Percentiles rank a stretch among this genome's conserved stretches.
Evolutionary conservation across 345 rosid species (phyloP).

Genomic region (Arabidopsis thaliana): DNA sequence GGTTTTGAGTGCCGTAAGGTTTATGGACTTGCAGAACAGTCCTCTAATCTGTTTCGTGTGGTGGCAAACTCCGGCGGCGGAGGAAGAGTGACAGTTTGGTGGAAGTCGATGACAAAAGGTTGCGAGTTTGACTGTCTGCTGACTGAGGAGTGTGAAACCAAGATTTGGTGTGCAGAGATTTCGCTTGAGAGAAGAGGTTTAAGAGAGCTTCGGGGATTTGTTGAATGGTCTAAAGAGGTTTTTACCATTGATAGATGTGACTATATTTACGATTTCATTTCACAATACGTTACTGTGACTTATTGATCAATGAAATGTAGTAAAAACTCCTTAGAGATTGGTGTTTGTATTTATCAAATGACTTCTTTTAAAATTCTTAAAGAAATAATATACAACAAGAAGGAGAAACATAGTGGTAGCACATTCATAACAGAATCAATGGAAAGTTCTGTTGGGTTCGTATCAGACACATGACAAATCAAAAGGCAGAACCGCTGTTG

Average conservation of each 20-base stretch:
- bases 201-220: not conserved
- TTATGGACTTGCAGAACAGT: not conserved
- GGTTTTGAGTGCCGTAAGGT: not conserved
- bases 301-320: too few relatives aligned
- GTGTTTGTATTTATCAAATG: not conserved
- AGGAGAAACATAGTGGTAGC: not conserved
- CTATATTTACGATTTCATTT: not conserved
- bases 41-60: too few relatives aligned
- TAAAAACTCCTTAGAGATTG: not conserved
- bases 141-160: not conserved
- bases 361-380: not conserved
- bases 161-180: slow-evolving; percentile 11
- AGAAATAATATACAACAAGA: slow-evolving; percentile 28
- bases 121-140: too few relatives aligned
- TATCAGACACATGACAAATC: slow-evolving; percentile 16
- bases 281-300: too few relatives aligned
- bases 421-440: slow-evolving; percentile 23
- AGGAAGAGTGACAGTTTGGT: slow-evolving; percentile 1
- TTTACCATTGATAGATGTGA: not conserved
- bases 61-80: not conserved
- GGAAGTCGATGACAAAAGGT: not conserved
- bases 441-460: slow-evolving; percentile 5
- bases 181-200: not conserved
- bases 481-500: slow-evolving; percentile 75
- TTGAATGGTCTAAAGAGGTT: slow-evolving; percentile 2